These are phyloP conservation scores for Xylariaceae sp. DNA, from an alignment of 2,329 filamentous ascomycete genomes.

Conservation along the genomic window DNA sequence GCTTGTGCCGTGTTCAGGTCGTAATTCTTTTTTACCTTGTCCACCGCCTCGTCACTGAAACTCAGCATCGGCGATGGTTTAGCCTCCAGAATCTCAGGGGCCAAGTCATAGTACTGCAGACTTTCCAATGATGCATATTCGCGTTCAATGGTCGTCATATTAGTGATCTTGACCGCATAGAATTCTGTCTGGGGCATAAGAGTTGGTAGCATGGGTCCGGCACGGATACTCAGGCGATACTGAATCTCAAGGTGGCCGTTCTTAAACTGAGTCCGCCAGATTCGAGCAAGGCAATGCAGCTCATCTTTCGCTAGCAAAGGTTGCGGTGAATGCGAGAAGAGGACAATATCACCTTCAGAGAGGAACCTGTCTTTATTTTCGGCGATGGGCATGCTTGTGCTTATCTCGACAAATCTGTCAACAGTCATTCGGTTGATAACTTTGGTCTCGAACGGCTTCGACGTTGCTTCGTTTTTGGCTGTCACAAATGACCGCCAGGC, in stretches of 20 bases:
- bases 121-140: conserved; percentile 90
- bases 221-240: conserved; percentile 70
- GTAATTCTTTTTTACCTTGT: conserved; percentile 68
- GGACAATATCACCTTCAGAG: conserved; percentile 79
- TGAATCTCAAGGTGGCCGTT: conserved; percentile 77
- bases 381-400: conserved; percentile 67
- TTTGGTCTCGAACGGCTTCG: conserved; percentile 79
- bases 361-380: conserved; percentile 68
- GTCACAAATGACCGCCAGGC: conserved; percentile 94
- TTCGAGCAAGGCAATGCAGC: conserved; percentile 79
- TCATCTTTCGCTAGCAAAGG: conserved; percentile 62
- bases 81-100: conserved; percentile 83
- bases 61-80: conserved; percentile 83
- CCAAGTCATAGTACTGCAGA: conserved; percentile 91
- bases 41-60: conserved; percentile 69
- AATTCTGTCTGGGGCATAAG: conserved; percentile 67
- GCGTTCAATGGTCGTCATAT: conserved; percentile 89
- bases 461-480: conserved; percentile 77
- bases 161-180: conserved; percentile 77
- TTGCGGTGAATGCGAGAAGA: conserved; percentile 69
- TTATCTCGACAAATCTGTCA: conserved; percentile 88
- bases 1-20: conserved; percentile 84
- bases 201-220: conserved; percentile 54
- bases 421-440: conserved; percentile 83
- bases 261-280: conserved; percentile 75